A percentile compares a stretch with the other conserved stretches of the same genome.
phyloP scores from a whole-genome alignment of 2,329 filamentous ascomycete genomes.

The Paramyrothecium sp. region DNA sequence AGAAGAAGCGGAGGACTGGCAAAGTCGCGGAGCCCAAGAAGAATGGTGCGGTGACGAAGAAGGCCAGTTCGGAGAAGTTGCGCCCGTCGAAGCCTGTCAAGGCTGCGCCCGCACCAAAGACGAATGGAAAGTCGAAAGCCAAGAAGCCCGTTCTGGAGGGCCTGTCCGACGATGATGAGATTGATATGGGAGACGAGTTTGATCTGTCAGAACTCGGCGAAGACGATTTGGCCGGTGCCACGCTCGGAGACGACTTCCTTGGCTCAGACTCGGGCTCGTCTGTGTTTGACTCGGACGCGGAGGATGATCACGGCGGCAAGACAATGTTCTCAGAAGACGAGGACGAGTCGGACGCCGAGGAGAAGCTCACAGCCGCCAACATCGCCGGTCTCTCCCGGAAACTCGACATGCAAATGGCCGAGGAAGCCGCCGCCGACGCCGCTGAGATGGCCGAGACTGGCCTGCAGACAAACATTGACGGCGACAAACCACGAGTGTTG shows the following conservation, averaged over 20 bases:
- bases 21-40: conserved; percentile 30
- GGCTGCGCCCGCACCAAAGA: conserved; percentile 22
- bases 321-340: conserved; percentile 95
- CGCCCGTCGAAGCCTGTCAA: conserved; percentile 33
- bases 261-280: conserved; percentile 53
- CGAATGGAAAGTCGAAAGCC: conserved; percentile 23
- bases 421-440: conserved; percentile 79
- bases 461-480: conserved; percentile 89
- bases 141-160: conserved; percentile 33
- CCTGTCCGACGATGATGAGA: conserved; percentile 46
- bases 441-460: conserved; percentile 83
- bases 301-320: conserved; percentile 46
- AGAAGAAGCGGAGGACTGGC: conserved; percentile 47
- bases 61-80: conserved; percentile 26
- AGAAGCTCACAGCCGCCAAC: conserved; percentile 91
- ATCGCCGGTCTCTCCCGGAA: conserved; percentile 88
- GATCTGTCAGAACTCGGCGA: conserved; percentile 48
- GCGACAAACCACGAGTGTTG: conserved; percentile 68
- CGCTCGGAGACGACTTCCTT: conserved; percentile 59
- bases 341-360: conserved; percentile 82
- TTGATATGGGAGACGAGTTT: conserved; percentile 35
- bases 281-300: conserved; percentile 71
- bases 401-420: conserved; percentile 73
- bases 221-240: conserved; percentile 32
- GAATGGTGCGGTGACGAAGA: conserved; percentile 22